Evolutionary conservation across 345 rosid species (phyloP), one percentile per base, ranked within the genome.

Genomic region (Boechera stricta): DNA sequence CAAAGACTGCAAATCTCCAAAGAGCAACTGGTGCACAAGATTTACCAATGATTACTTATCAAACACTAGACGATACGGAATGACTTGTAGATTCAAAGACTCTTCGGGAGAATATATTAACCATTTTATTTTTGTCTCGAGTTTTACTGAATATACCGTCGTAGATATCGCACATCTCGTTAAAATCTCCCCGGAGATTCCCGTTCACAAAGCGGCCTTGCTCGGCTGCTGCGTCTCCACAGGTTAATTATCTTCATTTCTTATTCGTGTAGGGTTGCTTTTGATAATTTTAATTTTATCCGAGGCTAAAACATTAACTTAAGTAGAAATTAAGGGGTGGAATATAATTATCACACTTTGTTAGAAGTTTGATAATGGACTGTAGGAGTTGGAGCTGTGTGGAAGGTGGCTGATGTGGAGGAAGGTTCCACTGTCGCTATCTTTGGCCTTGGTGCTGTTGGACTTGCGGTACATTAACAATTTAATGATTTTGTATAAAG

Each of bases 361-460:
- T 61, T 15, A 44, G 0, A 33, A 36, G 28, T 60, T 38, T 41
- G 21, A 24, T 42, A 68, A 52, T 48, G 48, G 1, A 32, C 10
- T 31, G 38, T 66, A 92, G 93, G 95, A 26, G 7, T 88, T 7
- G 97, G 93, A 68, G 93, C 88, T 13, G 92, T 86, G 4, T 90
- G 88, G 88, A 90, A 86, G 56, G 87, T 81, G 53, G 95, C 90
- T 24, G 74, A 65, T 10, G 83, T 90, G 2, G 89, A 87, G 61
- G 76, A 72, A 55, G 95, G 87, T 32, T 86, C 92, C n/a, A 87
- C 86, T 0, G 86, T 90, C 2, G 93, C 89, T 44, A 87, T 92
- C 24, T 90, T 92, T 64, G 96, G 97, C 2, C 84, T 90, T 5
- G 96, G 96, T 29, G 84, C 82, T 10, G 87, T 90, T 39, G 93